Percentiles rank a stretch among this genome's conserved stretches.
Conservation (phyloP, 2,329 filamentous ascomycete species). For the Calonectria honghensis region DNA sequence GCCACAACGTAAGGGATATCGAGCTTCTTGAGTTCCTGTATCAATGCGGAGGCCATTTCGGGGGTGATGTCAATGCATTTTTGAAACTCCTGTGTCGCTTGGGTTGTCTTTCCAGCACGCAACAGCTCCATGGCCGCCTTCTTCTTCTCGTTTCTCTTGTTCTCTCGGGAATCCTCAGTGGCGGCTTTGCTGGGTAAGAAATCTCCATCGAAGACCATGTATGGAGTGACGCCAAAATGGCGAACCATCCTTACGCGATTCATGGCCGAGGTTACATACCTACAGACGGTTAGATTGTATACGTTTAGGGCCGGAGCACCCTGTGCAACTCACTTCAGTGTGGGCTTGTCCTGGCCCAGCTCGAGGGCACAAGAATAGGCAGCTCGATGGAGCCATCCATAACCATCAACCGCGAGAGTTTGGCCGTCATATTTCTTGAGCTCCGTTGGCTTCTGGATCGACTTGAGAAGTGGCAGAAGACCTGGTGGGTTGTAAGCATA, state of each 20-base stretch:
- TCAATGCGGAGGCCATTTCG: slow-evolving; percentile 93
- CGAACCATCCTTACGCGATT: slow-evolving; percentile 94
- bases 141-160: slow-evolving; percentile 85
- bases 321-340: slow-evolving; percentile 79
- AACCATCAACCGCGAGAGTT: slow-evolving; percentile 95
- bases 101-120: slow-evolving; percentile 85
- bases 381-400: slow-evolving; percentile 98
- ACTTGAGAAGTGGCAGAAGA: slow-evolving; percentile 93
- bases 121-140: slow-evolving; percentile 85
- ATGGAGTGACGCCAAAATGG: slow-evolving; percentile 95
- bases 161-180: slow-evolving; percentile 87
- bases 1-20: slow-evolving; percentile 92
- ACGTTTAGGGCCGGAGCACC: background rate
- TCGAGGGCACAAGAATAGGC: slow-evolving; percentile 93
- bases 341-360: slow-evolving; percentile 90
- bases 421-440: slow-evolving; percentile 91
- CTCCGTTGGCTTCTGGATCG: slow-evolving; percentile 91
- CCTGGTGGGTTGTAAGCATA: slow-evolving; percentile 70
- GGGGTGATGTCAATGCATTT: slow-evolving; percentile 97
- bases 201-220: slow-evolving; percentile 96
- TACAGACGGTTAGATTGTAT: slow-evolving; percentile 58
- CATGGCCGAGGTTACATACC: slow-evolving; percentile 93
- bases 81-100: slow-evolving; percentile 91
- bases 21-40: slow-evolving; percentile 90
- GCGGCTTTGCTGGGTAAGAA: slow-evolving; percentile 93